Evolutionary conservation across 2,329 filamentous ascomycete genomes (phyloP), one percentile per base, ranked within the genome.

Genomic region (Aureobasidium melanogenum): DNA sequence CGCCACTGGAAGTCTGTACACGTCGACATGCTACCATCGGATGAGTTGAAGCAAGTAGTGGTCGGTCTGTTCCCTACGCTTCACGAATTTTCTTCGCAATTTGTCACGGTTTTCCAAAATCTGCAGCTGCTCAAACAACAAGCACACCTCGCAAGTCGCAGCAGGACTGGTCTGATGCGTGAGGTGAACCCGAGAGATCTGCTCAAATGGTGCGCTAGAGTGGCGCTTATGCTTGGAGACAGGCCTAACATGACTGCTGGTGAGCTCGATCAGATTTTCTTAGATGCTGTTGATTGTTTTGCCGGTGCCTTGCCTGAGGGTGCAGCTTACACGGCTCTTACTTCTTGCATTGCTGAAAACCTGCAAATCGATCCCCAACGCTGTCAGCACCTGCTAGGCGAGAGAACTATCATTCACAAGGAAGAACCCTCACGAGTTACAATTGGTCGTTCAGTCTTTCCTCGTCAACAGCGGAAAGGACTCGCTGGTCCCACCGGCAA

Each of bases 261-360:
- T 22, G 88, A 94, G 71, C 80, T 87, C 65, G 88, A 97, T 69
- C 85, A 88, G 68, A 96, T 97, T 74, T 97, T 97, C 69, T 84
- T 96, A 76, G 94, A 99, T 71, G 89, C 91, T 0, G 82, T 94
- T 57, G 94, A 99, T 73, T 95, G 92, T 70, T 97, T 99, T 72
- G 86, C 90, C 44, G 89, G 89, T 59, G 90, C 88, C 70, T 79
- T 94, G 48, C 87, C 88, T 10, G 87, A 87, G 61, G 80, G 81
- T 32, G 79, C 82, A 14, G 76, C 85, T 32, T 84, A 85, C 54
- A 76, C 78, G 50, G 74, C 78, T 5, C 76, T 95, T 34, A 83
- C 88, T 46, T 78, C 81, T 51, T 83, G 82, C 47, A 90, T 97
- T 63, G 92, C 92, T 0, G 86, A 95, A 74, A 88, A 91, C 67